Evolutionary conservation across 495 filamentous ascomycete genomes (phyloP).

Genomic region (Penicillium paxilli): DNA sequence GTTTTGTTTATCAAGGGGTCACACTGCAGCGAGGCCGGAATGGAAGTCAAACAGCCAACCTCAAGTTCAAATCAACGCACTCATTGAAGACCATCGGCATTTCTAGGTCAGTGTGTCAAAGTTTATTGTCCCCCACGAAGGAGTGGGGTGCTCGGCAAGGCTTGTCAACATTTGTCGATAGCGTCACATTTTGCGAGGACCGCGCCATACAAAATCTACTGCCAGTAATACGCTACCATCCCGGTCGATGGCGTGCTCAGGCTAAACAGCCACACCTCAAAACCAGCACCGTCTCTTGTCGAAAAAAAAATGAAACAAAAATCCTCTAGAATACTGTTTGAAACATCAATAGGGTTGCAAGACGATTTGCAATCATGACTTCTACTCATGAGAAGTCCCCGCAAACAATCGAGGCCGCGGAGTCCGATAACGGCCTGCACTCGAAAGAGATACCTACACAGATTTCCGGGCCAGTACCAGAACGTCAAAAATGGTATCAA

Average conservation of each 20-base stretch:
- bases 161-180: conserved; percentile 6
- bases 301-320: not conserved
- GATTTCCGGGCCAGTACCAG: not conserved
- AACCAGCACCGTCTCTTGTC: not conserved
- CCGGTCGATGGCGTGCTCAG: conserved; percentile 13
- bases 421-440: not conserved
- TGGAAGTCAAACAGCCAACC: no score
- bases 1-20: no score
- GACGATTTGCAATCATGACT: not conserved
- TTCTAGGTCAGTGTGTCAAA: not conserved
- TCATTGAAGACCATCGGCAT: not conserved
- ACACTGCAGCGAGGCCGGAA: no score
- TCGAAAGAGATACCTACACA: not conserved
- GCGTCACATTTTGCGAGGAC: not conserved
- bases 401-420: not conserved
- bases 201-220: not conserved
- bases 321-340: not conserved
- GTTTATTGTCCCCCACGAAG: conserved; percentile 1
- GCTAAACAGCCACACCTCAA: not conserved
- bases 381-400: conserved; percentile 7
- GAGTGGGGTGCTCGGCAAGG: conserved; percentile 2
- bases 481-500: conserved; percentile 40
- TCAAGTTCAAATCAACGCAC: no score
- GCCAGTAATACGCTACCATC: conserved; percentile 3
- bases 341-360: not conserved